Base-by-base conservation (phyloP, 208 protist genomes). In the Wallacemonas sp. region DNA sequence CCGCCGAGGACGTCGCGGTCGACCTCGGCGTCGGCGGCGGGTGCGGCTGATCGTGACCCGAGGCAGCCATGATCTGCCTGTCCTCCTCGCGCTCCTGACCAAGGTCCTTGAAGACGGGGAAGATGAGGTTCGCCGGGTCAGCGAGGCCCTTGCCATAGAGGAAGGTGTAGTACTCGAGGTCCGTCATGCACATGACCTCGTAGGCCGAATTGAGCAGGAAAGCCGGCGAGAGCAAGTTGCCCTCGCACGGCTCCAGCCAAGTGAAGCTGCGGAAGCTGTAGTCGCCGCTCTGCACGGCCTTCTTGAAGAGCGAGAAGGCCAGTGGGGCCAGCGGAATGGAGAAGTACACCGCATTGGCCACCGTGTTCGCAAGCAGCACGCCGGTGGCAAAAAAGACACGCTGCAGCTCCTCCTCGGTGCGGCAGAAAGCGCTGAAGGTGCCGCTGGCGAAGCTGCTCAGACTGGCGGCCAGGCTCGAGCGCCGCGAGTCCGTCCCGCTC, bases 301-400 rank as follows among this genome's bases (percentile, higher is more conserved):
- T 73, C 54, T 79, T 77, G 65, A 90, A 76, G 12, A 90, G 57
- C 23, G 50, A 55, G 57, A 90, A 90, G 38, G 63, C 55, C 25
- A 90, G 63, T 33, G 84, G 84, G 0, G 84, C 79, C 22, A 90
- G 46, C 3, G 70, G 79, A 20, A 76, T 54, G 16, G 41, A 44
- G 32, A 84, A 73, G 69, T 70, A 81, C 14, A 90, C 84, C 18
- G 70, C 84, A 59, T 90, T 90, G 45, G 65, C 48, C 39, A 90
- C 79, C 52, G 70, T 44, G 70, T 82, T 86, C 33, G 71, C 73
- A n/a, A 90, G 69, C 14, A 90, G 70, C 22, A 85, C 67, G 28
- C 84, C 84, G 23, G 82, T 65, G 4, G 71, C 61, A 46, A 61
- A 82, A 61, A 80, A 86, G 41, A 82, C 28, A 29, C 68, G 57